Percentiles rank a stretch among this genome's conserved stretches.
Evolutionary conservation across 441 rosid genomes (phyloP).

Genomic region (Eruca vesicaria): DNA sequence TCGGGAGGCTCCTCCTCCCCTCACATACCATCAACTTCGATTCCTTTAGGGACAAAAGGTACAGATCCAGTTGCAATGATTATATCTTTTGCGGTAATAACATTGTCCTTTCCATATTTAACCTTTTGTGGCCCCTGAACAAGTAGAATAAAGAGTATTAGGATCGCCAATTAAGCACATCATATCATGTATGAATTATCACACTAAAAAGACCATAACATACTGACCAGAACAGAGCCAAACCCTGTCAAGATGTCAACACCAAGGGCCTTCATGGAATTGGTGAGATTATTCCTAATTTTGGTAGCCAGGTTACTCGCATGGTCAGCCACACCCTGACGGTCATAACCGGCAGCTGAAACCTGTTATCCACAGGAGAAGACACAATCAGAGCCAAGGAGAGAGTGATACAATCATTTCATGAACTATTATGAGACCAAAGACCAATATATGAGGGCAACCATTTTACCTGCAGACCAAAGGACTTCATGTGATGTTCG

Average conservation of each 20-base stretch:
- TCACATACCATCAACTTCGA: slow-evolving; percentile 90
- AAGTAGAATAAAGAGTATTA: slow-evolving; percentile 13
- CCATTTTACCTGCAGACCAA: slow-evolving; percentile 81
- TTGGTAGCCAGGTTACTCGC: slow-evolving; percentile 89
- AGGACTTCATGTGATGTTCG: slow-evolving; percentile 92
- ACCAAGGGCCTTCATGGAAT: slow-evolving; percentile 90
- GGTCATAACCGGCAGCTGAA: slow-evolving; percentile 87
- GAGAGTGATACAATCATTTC: not conserved
- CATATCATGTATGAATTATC: not conserved
- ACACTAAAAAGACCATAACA: not conserved
- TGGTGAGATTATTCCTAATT: slow-evolving; percentile 87
- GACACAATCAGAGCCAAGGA: not conserved
- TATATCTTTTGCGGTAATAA: slow-evolving; percentile 76
- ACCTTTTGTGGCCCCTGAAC: slow-evolving; percentile 92
- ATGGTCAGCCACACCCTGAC: slow-evolving; percentile 95
- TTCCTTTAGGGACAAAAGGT: slow-evolving; percentile 97
- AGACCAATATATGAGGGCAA: not conserved
- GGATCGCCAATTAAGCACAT: not conserved
- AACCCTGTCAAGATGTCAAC: slow-evolving; percentile 92
- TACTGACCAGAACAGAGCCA: slow-evolving; percentile 78
- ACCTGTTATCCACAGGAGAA: slow-evolving; percentile 47
- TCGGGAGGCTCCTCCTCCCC: not conserved
- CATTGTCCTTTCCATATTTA: slow-evolving; percentile 71
- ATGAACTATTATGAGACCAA: not conserved
- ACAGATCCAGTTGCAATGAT: slow-evolving; percentile 97